Conservation (phyloP, 331 rosid genomes). For the Prunus yedoensis region DNA sequence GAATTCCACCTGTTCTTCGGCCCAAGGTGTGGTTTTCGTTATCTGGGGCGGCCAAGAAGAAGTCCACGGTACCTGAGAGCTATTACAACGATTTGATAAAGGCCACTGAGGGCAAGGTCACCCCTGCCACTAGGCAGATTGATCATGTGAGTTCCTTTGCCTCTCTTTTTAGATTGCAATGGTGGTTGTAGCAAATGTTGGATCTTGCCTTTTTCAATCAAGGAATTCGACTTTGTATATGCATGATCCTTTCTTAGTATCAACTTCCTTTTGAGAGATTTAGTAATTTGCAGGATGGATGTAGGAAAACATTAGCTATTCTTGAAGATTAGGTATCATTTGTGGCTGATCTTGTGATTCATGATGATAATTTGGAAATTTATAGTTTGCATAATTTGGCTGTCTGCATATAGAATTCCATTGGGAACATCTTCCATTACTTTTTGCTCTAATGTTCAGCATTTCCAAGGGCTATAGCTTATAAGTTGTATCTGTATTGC, state of each 20-base stretch:
- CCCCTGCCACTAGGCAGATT: conserved; percentile 94
- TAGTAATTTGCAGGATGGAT: neutral
- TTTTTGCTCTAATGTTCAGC: neutral
- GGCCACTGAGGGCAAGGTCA: conserved; percentile 93
- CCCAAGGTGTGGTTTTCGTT: conserved; percentile 96
- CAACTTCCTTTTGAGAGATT: neutral
- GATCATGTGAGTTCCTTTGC: conserved; percentile 74
- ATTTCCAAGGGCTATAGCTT: neutral
- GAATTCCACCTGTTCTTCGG: conserved; percentile 92
- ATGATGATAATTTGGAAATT: conserved; percentile 1
- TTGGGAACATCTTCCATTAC: neutral
- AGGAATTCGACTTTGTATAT: neutral
- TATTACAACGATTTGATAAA: conserved; percentile 78
- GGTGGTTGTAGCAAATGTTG: conserved; percentile 16
- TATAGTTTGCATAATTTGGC: conserved; percentile 15
- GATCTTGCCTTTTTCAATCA: neutral
- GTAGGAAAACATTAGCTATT: neutral
- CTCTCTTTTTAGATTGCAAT: neutral
- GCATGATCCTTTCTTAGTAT: neutral
- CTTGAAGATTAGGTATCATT: neutral
- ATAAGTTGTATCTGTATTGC: neutral
- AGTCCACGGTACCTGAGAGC: conserved; percentile 96
- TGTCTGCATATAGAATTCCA: neutral
- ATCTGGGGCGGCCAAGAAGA: conserved; percentile 98
- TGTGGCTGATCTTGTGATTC: neutral